Evolutionary conservation across 805 yeast genomes (phyloP).

Genomic region (Candida morakotiae): DNA sequence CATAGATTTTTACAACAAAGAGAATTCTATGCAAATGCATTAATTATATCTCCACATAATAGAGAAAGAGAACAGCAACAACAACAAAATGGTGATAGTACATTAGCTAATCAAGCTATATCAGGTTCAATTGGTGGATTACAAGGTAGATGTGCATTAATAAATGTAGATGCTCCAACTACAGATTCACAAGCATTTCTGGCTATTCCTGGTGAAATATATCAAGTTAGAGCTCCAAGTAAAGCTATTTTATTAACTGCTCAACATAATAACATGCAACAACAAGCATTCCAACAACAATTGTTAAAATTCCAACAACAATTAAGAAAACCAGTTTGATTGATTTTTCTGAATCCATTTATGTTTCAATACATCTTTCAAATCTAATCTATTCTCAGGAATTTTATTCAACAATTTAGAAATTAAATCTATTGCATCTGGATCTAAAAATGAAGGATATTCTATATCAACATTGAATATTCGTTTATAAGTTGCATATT

Average conservation of each 20-base stretch:
- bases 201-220: slow-evolving; percentile 57
- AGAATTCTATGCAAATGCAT: slow-evolving; percentile 89
- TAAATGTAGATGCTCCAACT: slow-evolving; percentile 53
- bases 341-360: slow-evolving; percentile 79
- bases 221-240: slow-evolving; percentile 44
- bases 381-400: slow-evolving; percentile 60
- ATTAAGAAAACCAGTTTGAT: slow-evolving; percentile 50
- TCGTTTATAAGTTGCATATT: slow-evolving; percentile 73
- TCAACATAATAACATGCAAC: slow-evolving; percentile 39
- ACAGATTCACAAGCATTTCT: slow-evolving; percentile 38
- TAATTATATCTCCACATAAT: slow-evolving; percentile 56
- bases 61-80: slow-evolving; percentile 3
- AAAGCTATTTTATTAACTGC: slow-evolving; percentile 40
- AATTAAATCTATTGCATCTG: slow-evolving; percentile 77
- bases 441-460: slow-evolving; percentile 66
- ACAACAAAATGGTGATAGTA: slow-evolving; percentile 12
- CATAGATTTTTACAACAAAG: slow-evolving; percentile 79
- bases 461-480: slow-evolving; percentile 73
- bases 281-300: slow-evolving; percentile 41
- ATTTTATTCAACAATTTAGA: slow-evolving; percentile 57
- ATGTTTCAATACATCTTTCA: slow-evolving; percentile 63
- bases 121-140: slow-evolving; percentile 62
- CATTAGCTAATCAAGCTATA: slow-evolving; percentile 44
- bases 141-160: slow-evolving; percentile 74
- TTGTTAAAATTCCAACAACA: slow-evolving; percentile 36